phyloP scores from a whole-genome alignment of 768 basidiomycete genomes.

The Lepiota subincarnata region DNA sequence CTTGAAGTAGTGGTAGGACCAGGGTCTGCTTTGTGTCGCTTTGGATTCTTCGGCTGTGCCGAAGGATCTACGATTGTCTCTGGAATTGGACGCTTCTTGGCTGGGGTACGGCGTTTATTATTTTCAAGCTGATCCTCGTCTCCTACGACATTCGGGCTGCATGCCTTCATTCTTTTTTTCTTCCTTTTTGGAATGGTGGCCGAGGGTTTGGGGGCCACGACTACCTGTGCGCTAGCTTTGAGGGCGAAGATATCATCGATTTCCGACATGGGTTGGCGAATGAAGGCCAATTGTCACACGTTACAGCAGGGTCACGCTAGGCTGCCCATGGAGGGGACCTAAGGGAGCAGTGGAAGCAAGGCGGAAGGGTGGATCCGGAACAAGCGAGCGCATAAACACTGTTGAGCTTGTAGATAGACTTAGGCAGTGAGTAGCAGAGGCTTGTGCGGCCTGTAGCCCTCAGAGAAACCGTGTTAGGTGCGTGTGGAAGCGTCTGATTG shows the following conservation, averaged over 20 bases:
- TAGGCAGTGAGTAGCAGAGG: not conserved
- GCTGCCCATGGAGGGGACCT: not conserved
- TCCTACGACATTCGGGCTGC: slow-evolving; percentile 9
- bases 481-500: slow-evolving; percentile 12
- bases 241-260: slow-evolving; percentile 83
- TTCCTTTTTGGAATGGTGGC: slow-evolving; percentile 30
- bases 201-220: slow-evolving; percentile 14
- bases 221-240: slow-evolving; percentile 33
- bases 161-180: slow-evolving; percentile 39
- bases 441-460: not conserved
- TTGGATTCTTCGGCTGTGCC: slow-evolving; percentile 24
- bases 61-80: slow-evolving; percentile 72
- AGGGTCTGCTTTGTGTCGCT: slow-evolving; percentile 34
- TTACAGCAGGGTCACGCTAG: not conserved
- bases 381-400: no score
- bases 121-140: not conserved
- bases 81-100: slow-evolving; percentile 39
- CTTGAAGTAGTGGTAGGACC: slow-evolving; percentile 3
- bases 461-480: slow-evolving; percentile 3
- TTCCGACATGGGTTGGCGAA: slow-evolving; percentile 51
- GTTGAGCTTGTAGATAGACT: not conserved
- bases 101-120: slow-evolving; percentile 14
- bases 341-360: not conserved
- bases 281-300: slow-evolving; percentile 13
- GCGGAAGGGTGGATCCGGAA: not conserved